Percentiles rank a stretch among this genome's conserved stretches.
These are phyloP conservation scores for Sporobolomyces pararoseus DNA, from an alignment of 768 basidiomycete genomes.

Conservation along the genomic window DNA sequence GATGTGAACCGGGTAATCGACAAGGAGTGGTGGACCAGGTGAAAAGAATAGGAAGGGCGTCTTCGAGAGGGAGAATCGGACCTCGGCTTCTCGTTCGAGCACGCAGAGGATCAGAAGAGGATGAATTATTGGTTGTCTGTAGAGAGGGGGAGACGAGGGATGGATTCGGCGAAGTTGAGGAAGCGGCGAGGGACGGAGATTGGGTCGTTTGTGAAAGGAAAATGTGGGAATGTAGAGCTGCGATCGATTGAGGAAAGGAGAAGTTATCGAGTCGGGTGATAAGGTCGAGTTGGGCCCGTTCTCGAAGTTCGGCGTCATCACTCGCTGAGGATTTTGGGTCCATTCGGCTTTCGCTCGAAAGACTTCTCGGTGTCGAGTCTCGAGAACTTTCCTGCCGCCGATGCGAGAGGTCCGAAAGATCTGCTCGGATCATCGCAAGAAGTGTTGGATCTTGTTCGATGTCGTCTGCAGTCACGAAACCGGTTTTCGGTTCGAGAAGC, in stretches of 20 bases:
- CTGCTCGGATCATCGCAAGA: constrained; percentile 16
- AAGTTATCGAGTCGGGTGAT: constrained; percentile 1
- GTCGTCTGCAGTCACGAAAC: not conserved
- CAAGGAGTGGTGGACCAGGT: constrained; percentile 28
- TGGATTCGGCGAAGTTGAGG: constrained; percentile 4
- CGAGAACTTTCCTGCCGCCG: not conserved
- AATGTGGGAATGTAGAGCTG: not conserved
- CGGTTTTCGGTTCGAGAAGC: not conserved
- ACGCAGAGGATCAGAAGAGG: not conserved
- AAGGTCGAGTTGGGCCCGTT: constrained; percentile 19
- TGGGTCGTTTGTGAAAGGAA: not conserved
- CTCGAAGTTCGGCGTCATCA: constrained; percentile 1
- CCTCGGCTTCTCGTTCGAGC: not conserved
- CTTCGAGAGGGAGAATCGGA: not conserved
- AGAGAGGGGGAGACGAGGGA: not conserved
- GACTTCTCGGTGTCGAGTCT: not conserved
- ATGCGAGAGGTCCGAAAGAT: constrained; percentile 19
- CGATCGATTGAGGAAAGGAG: not conserved
- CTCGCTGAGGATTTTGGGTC: not conserved
- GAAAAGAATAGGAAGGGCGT: constrained; percentile 30
- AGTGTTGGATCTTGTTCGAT: constrained; percentile 3
- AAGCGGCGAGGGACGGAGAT: not conserved
- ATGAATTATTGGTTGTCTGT: too few species aligned
- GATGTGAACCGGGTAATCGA: constrained; percentile 8
- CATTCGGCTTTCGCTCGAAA: too few species aligned